These are phyloP conservation scores for Lotmaria passim DNA, from an alignment of 208 protist species.

Conservation along the genomic window DNA sequence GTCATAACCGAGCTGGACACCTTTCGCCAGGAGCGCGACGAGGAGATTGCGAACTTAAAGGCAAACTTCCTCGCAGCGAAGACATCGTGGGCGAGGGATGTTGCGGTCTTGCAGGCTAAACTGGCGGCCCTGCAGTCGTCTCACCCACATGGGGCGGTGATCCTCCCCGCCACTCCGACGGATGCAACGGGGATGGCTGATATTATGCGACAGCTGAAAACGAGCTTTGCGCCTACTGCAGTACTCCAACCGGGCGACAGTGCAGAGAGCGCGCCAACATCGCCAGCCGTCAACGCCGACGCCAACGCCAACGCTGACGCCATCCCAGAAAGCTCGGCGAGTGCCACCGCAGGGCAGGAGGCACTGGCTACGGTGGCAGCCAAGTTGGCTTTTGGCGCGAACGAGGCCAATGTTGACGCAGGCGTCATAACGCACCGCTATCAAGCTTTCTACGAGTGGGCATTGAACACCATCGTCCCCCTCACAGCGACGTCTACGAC, in stretches of 20 bases:
- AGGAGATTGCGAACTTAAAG: slow-evolving; percentile 57
- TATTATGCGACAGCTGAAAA: neutral
- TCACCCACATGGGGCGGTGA: slow-evolving; percentile 26
- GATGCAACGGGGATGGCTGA: neutral
- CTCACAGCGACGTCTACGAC: neutral
- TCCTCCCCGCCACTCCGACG: slow-evolving; percentile 16
- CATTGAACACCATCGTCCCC: neutral
- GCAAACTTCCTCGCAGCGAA: slow-evolving; percentile 57
- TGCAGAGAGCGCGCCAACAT: too few species aligned
- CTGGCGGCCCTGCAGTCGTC: slow-evolving; percentile 48
- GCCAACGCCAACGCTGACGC: too few species aligned
- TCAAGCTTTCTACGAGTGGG: slow-evolving; percentile 32
- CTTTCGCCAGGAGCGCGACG: slow-evolving; percentile 51
- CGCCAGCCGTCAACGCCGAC: too few species aligned
- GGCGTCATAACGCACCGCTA: slow-evolving; percentile 2
- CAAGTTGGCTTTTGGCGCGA: neutral
- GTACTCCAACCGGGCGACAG: neutral
- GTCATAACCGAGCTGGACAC: slow-evolving; percentile 59
- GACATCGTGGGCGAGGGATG: slow-evolving; percentile 57
- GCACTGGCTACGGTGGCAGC: slow-evolving; percentile 5
- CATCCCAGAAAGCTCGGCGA: too few species aligned
- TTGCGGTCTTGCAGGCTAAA: slow-evolving; percentile 63
- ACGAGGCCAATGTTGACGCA: slow-evolving; percentile 2
- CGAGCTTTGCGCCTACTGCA: neutral
- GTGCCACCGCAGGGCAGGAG: neutral